Evolutionary conservation across 2,329 filamentous ascomycete species (phyloP).

Genomic region (Aspergillus sp.): DNA sequence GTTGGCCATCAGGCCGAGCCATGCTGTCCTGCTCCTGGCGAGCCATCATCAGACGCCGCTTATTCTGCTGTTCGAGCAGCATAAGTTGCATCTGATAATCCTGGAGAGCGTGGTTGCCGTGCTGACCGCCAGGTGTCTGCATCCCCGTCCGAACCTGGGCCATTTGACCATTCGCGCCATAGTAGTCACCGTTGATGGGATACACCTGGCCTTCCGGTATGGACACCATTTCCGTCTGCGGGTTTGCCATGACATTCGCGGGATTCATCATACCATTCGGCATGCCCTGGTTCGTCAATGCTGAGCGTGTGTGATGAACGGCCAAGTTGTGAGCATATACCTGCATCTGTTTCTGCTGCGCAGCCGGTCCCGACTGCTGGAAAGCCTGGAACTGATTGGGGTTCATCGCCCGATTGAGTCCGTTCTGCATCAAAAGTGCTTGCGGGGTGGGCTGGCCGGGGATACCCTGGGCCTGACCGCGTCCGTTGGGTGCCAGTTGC

Average conservation of each 20-base stretch:
- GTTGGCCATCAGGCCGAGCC: slow-evolving; percentile 53
- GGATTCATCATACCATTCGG: slow-evolving; percentile 68
- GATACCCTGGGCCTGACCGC: slow-evolving; percentile 69
- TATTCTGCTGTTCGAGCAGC: slow-evolving; percentile 69
- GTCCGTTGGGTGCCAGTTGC: slow-evolving; percentile 76
- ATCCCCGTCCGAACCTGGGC: slow-evolving; percentile 43
- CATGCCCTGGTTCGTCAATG: slow-evolving; percentile 78
- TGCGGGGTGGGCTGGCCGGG: slow-evolving; percentile 66
- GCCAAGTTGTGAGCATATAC: slow-evolving; percentile 83
- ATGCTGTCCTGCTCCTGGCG: slow-evolving; percentile 67
- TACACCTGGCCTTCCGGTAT: slow-evolving; percentile 63
- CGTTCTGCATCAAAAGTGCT: slow-evolving; percentile 58
- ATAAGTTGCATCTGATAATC: slow-evolving; percentile 72
- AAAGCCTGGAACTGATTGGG: slow-evolving; percentile 72
- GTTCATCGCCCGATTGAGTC: slow-evolving; percentile 74
- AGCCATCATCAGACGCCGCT: slow-evolving; percentile 67
- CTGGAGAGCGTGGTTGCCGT: slow-evolving; percentile 64
- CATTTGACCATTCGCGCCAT: slow-evolving; percentile 60
- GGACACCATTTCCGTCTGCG: slow-evolving; percentile 79
- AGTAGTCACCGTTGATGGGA: slow-evolving; percentile 56
- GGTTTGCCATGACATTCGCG: slow-evolving; percentile 61
- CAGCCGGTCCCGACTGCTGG: slow-evolving; percentile 56
- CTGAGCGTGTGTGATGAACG: slow-evolving; percentile 74
- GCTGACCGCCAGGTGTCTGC: slow-evolving; percentile 44
- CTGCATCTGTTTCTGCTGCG: slow-evolving; percentile 81